These are phyloP conservation scores for Sporobolomyces roseus DNA, from an alignment of 768 basidiomycete species.

Conservation along the genomic window DNA sequence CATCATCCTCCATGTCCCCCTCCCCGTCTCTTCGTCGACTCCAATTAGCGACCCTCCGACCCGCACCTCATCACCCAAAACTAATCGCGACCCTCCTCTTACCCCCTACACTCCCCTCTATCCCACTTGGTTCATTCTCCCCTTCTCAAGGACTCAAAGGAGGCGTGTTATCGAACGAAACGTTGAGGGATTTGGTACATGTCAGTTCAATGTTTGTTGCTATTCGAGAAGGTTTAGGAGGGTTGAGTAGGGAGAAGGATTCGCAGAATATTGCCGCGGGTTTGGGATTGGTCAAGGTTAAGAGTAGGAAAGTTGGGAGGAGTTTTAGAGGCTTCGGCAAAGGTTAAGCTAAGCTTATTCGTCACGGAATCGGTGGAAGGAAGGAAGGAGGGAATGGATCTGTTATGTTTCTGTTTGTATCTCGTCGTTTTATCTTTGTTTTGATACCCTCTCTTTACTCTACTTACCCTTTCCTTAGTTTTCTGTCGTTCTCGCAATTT, in stretches of 20 bases:
- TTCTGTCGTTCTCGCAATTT: too few species aligned
- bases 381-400: too few species aligned
- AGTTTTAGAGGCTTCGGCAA: neutral
- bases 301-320: slow-evolving; percentile 12
- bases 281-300: slow-evolving; percentile 13
- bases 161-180: slow-evolving; percentile 67
- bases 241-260: slow-evolving; percentile 1
- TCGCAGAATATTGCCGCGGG: neutral
- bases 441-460: too few species aligned
- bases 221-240: slow-evolving; percentile 6
- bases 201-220: slow-evolving; percentile 86
- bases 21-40: slow-evolving; percentile 45
- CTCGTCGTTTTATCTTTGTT: too few species aligned
- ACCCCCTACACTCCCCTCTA: slow-evolving; percentile 79
- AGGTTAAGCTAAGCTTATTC: neutral
- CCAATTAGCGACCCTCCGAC: slow-evolving; percentile 78
- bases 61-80: slow-evolving; percentile 93
- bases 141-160: slow-evolving; percentile 23
- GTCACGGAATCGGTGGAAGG: too few species aligned
- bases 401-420: too few species aligned
- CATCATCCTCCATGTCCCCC: neutral
- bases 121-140: slow-evolving; percentile 56
- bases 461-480: too few species aligned
- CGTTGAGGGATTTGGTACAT: slow-evolving; percentile 87
- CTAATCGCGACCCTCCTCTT: slow-evolving; percentile 86